phyloP scores from a whole-genome alignment of 805 yeast genomes.

The Lachancea sp. region DNA sequence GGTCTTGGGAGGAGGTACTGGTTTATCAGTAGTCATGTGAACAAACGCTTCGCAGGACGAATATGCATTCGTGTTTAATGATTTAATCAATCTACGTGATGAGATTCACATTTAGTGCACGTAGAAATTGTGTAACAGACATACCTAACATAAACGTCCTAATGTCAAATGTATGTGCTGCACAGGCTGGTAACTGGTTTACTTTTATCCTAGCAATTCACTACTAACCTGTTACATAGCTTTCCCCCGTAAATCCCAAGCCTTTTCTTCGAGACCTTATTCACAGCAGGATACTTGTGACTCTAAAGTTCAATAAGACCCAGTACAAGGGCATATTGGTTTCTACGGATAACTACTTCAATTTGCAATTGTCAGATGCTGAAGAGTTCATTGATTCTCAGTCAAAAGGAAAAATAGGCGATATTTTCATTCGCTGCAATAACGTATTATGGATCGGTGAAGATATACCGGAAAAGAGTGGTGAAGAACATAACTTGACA shows the following conservation, averaged over 20 bases:
- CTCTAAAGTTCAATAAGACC: slow-evolving; percentile 84
- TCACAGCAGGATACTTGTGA: slow-evolving; percentile 64
- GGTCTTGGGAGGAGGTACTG: no score
- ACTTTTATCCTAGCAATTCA: background rate
- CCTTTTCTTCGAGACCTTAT: slow-evolving; percentile 78
- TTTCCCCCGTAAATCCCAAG: slow-evolving; percentile 74
- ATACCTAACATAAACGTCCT: no score
- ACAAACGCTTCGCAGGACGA: no score
- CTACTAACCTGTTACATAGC: slow-evolving; percentile 20
- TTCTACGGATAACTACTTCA: slow-evolving; percentile 90
- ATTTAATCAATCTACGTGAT: no score
- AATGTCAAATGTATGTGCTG: slow-evolving; percentile 8
- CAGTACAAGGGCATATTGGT: slow-evolving; percentile 76
- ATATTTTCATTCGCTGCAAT: slow-evolving; percentile 82
- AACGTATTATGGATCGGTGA: slow-evolving; percentile 75
- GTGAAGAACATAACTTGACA: no score
- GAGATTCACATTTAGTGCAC: no score
- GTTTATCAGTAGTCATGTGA: no score
- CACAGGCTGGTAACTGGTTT: no score
- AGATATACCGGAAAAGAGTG: slow-evolving; percentile 4
- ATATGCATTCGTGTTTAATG: no score
- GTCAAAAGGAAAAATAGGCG: slow-evolving; percentile 54
- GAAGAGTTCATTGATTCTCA: slow-evolving; percentile 45
- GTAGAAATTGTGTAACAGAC: no score
- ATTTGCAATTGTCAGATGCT: slow-evolving; percentile 63